A percentile compares a stretch with the other conserved stretches of the same genome.
These are phyloP conservation scores for Cladosporium oxysporum DNA, from an alignment of 2,329 filamentous ascomycete genomes.

Conservation along the genomic window DNA sequence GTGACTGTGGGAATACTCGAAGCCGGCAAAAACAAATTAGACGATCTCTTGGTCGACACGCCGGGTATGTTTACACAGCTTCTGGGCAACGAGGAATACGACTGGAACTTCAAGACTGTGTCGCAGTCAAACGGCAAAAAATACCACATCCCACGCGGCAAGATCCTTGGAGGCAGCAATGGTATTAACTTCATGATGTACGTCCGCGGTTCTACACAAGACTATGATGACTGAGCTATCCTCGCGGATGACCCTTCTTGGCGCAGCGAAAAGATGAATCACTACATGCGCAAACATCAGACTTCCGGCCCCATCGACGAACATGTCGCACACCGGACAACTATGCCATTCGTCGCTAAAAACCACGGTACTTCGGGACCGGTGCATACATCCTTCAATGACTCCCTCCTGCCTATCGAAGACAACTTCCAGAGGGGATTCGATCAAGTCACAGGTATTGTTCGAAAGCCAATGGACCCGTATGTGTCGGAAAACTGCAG, in stretches of 20 bases:
- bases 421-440: slow-evolving; percentile 40
- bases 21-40: slow-evolving; percentile 31
- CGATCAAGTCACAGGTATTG: slow-evolving; percentile 37
- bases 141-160: slow-evolving; percentile 37
- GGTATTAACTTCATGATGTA: slow-evolving; percentile 43
- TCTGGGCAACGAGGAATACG: slow-evolving; percentile 22
- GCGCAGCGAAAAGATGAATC: slow-evolving; percentile 49
- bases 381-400: slow-evolving; percentile 40
- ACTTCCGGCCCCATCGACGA: slow-evolving; percentile 38
- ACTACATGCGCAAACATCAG: slow-evolving; percentile 47
- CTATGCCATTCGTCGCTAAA: slow-evolving; percentile 37
- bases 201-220: slow-evolving; percentile 46
- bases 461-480: slow-evolving; percentile 40
- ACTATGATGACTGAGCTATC: slow-evolving; percentile 52
- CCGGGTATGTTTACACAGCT: slow-evolving; percentile 28
- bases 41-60: slow-evolving; percentile 29
- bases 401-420: slow-evolving; percentile 38
- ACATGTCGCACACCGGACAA: slow-evolving; percentile 30
- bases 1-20: slow-evolving; percentile 39
- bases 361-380: slow-evolving; percentile 40
- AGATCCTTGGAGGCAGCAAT: slow-evolving; percentile 43
- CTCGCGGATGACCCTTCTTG: slow-evolving; percentile 47
- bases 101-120: slow-evolving; percentile 34
- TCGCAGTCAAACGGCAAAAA: slow-evolving; percentile 25
- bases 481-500: background rate